Conservation (phyloP, 2,329 filamentous ascomycete genomes). For the Calycina herbarum region DNA sequence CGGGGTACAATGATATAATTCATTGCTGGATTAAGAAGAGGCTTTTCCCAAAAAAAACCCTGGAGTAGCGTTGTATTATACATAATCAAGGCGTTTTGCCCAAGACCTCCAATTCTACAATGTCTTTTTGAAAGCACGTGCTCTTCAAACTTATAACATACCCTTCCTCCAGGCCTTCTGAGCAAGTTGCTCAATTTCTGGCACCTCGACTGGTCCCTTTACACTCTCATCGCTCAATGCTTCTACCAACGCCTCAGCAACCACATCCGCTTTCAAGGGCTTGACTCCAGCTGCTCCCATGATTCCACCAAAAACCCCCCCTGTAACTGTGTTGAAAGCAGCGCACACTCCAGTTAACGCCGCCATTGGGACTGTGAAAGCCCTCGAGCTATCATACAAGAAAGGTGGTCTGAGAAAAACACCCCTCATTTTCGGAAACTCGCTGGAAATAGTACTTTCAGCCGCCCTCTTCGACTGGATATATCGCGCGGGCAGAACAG, state of each 20-base stretch:
- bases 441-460: slow-evolving; percentile 70
- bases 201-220: slow-evolving; percentile 74
- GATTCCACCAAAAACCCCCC: slow-evolving; percentile 71
- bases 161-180: slow-evolving; percentile 82
- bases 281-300: slow-evolving; percentile 84
- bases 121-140: not conserved
- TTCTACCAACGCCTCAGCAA: slow-evolving; percentile 88
- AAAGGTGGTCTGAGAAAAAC: slow-evolving; percentile 86
- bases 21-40: slow-evolving; percentile 12
- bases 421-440: slow-evolving; percentile 73
- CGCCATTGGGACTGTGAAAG: slow-evolving; percentile 82
- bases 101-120: slow-evolving; percentile 12
- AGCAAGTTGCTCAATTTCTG: slow-evolving; percentile 78
- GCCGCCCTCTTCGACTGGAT: slow-evolving; percentile 91
- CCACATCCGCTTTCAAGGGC: slow-evolving; percentile 81
- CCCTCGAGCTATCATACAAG: slow-evolving; percentile 81
- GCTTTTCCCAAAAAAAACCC: not conserved
- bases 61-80: slow-evolving; percentile 17
- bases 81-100: slow-evolving; percentile 10
- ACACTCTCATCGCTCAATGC: slow-evolving; percentile 73
- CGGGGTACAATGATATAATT: slow-evolving; percentile 86
- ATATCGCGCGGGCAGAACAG: slow-evolving; percentile 81
- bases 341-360: slow-evolving; percentile 72
- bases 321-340: slow-evolving; percentile 74
- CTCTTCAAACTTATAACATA: slow-evolving; percentile 63